A percentile compares a stretch with the other conserved stretches of the same genome.
Evolutionary conservation across 2,329 filamentous ascomycete genomes (phyloP).

Genomic region (Cladophialophora immunda): DNA sequence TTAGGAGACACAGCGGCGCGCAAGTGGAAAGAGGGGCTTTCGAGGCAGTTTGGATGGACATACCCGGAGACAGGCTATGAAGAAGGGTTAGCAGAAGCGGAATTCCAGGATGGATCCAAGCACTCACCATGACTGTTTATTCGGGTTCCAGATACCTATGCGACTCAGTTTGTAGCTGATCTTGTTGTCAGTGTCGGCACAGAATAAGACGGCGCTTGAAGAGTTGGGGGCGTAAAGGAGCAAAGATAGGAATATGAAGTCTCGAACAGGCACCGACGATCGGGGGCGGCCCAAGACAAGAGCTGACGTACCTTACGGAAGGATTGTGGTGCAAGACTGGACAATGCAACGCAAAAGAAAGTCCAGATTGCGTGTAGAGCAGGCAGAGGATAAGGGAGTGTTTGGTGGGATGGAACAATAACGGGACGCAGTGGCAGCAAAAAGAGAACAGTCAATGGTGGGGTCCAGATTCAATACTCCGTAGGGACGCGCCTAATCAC

Average conservation of each 20-base stretch:
- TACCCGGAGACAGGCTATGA: slow-evolving; percentile 42
- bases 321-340: slow-evolving; percentile 19
- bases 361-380: slow-evolving; percentile 9
- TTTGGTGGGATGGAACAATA: slow-evolving; percentile 22
- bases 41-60: slow-evolving; percentile 28
- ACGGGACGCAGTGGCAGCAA: slow-evolving; percentile 12
- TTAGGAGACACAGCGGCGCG: slow-evolving; percentile 24
- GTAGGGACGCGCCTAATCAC: slow-evolving; percentile 3
- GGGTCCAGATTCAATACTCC: slow-evolving; percentile 21
- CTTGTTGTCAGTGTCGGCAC: slow-evolving; percentile 22
- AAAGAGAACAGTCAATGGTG: slow-evolving; percentile 10
- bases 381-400: slow-evolving; percentile 20
- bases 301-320: slow-evolving; percentile 22
- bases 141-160: slow-evolving; percentile 12
- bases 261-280: slow-evolving; percentile 10
- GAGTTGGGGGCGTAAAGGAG: slow-evolving; percentile 5
- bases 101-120: not conserved
- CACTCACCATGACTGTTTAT: slow-evolving; percentile 37
- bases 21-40: slow-evolving; percentile 9
- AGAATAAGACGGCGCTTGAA: slow-evolving; percentile 18
- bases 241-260: slow-evolving; percentile 12
- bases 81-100: slow-evolving; percentile 21
- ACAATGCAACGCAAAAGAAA: slow-evolving; percentile 10
- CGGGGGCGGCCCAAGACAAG: not conserved
- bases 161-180: slow-evolving; percentile 21